Base-by-base conservation (phyloP, 164 flowering plant genomes). In the Vitis rupestris region DNA sequence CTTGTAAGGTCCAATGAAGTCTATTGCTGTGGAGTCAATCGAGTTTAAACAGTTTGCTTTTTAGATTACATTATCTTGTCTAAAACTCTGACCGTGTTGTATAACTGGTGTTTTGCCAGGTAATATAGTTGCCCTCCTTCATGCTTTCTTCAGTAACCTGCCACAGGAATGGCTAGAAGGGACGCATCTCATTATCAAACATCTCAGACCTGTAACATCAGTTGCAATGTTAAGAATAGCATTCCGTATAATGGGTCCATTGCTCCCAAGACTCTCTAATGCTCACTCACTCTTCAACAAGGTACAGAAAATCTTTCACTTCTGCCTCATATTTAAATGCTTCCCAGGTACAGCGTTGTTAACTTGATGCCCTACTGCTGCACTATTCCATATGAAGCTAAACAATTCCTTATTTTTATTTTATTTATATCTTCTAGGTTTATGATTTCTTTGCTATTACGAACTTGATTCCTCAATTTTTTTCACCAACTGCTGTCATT, bases 151-250 rank as follows among this genome's bases (percentile, higher is more conserved):
- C 77, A 84, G 94, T 75, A 93, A 90, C 79, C 99, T 95, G 75
- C 93, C 99, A 50, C 94, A 89, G 63, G 98, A 95, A 78, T 95
- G 99, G 99, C 86, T 95, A 19, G 99, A 93, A 73, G 97, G 92
- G 54, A 79, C 97, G 6, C 93, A 89, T 77, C 77, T 84, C 15
- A 80, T 93, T 71, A 82, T 95, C 59, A 91, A 90, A 69, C 86
- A 91, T 74, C 93, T 95, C 70, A 82, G 84, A 77, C 99, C 99
- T 15, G 80, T 93, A 62, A 86, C 91, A 65, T 95, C 99, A 50
- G 92, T 95, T 67, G 97, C 98, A 63, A 86, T 90, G 90, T 66
- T 95, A 80, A 84, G 99, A 81, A 86, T 93, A 76, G 91, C 81
- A 58, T 95, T 95, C 74, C 98, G 99, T 64, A 88, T 95, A 57